These are phyloP conservation scores for Backusella sp. DNA, from an alignment of 192 early-diverging fungal species.

Conservation along the genomic window DNA sequence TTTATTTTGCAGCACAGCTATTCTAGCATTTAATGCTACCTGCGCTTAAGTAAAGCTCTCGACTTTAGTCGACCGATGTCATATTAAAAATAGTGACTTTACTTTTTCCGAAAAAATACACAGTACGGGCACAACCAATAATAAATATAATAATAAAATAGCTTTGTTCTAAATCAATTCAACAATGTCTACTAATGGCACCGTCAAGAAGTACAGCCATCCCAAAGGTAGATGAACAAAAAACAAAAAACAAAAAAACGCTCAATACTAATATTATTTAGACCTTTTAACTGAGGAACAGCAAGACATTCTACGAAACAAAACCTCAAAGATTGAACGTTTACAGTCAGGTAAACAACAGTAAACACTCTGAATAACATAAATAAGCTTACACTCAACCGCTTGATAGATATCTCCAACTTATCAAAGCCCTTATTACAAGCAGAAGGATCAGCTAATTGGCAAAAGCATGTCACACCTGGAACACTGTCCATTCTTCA, in stretches of 20 bases:
- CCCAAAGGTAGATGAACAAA: not conserved
- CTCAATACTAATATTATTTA: not conserved
- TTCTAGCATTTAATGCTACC: not conserved
- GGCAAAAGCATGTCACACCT: conserved; percentile 46
- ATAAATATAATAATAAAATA: not conserved
- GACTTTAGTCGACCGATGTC: not conserved
- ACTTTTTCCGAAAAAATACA: not conserved
- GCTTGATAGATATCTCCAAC: conserved; percentile 23
- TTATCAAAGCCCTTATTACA: conserved; percentile 24
- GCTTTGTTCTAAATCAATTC: not conserved
- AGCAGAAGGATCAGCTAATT: conserved; percentile 13
- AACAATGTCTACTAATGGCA: conserved; percentile 5
- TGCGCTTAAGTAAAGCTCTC: not conserved
- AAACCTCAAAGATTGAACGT: conserved; percentile 28
- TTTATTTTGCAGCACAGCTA: not conserved
- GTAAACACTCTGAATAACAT: no score
- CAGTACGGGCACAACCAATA: not conserved
- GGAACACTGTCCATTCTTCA: conserved; percentile 46
- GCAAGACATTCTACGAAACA: conserved; percentile 30
- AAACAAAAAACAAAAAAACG: not conserved
- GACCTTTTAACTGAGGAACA: conserved; percentile 38
- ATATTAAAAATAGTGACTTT: conserved; percentile 1
- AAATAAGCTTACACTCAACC: not conserved
- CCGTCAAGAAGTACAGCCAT: not conserved
- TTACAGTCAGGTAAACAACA: conserved; percentile 28